These are phyloP conservation scores for Albugo laibachii DNA, from an alignment of 352 stramenopile species.

Conservation along the genomic window DNA sequence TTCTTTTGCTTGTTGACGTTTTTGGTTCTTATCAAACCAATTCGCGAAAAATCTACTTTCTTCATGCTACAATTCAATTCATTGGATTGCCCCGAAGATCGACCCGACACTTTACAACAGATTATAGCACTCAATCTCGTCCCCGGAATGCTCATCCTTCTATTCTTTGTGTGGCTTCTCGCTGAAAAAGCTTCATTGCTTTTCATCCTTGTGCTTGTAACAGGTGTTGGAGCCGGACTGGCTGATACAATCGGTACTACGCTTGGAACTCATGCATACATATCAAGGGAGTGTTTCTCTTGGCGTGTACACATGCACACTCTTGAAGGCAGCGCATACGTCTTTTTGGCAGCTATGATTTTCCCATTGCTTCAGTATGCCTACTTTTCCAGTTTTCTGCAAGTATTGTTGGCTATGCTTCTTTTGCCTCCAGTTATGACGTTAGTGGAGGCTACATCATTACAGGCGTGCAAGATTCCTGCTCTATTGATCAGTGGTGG, in stretches of 20 bases:
- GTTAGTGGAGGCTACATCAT: constrained; percentile 59
- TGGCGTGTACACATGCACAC: constrained; percentile 59
- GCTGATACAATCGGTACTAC: constrained; percentile 56
- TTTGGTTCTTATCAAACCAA: constrained; percentile 66
- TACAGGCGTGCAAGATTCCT: constrained; percentile 68
- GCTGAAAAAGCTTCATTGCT: constrained; percentile 9
- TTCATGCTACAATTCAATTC: constrained; percentile 84
- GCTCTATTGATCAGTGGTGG: constrained; percentile 65
- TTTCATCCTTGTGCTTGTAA: constrained; percentile 44
- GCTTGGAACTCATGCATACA: constrained; percentile 71
- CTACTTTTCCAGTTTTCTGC: constrained; percentile 56
- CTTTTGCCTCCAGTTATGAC: constrained; percentile 60
- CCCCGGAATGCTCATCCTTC: constrained; percentile 7
- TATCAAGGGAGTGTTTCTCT: constrained; percentile 53
- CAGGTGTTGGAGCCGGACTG: constrained; percentile 46
- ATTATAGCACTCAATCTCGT: constrained; percentile 23
- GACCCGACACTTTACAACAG: constrained; percentile 70
- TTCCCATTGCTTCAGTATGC: constrained; percentile 59
- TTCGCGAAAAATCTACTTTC: constrained; percentile 56
- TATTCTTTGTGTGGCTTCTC: constrained; percentile 10
- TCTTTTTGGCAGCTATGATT: constrained; percentile 55
- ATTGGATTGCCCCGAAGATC: constrained; percentile 62
- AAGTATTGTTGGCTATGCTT: constrained; percentile 59
- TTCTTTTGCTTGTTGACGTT: constrained; percentile 67
- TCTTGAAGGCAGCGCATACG: constrained; percentile 50